Conservation (phyloP, 1,284 basidiomycete genomes). For the Moesziomyces antarcticus region DNA sequence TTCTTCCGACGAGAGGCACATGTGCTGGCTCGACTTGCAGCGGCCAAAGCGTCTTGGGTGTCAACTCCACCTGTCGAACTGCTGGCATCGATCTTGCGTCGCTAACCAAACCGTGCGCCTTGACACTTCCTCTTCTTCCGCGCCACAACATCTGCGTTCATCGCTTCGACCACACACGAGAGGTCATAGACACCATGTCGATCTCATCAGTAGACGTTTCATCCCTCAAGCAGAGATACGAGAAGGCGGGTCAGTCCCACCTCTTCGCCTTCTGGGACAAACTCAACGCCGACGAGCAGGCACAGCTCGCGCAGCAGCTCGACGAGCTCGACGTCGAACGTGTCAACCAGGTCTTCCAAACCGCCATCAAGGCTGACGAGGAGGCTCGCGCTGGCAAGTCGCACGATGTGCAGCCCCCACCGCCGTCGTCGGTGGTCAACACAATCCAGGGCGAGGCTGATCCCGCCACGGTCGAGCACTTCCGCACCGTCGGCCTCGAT, state of each 20-base stretch:
- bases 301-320: constrained; percentile 79
- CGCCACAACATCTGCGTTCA: neutral
- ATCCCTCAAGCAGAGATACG: constrained; percentile 57
- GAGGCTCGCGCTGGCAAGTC: constrained; percentile 70
- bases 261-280: constrained; percentile 86
- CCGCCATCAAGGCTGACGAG: constrained; percentile 79
- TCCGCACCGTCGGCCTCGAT: constrained; percentile 76
- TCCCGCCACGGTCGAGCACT: constrained; percentile 70
- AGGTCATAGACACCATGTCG: constrained; percentile 15
- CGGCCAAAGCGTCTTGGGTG: no score
- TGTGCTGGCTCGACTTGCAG: neutral
- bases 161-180: neutral
- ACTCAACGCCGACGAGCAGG: constrained; percentile 77
- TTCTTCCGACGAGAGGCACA: constrained; percentile 23
- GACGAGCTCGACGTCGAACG: constrained; percentile 84
- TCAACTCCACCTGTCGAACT: neutral
- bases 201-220: constrained; percentile 35
- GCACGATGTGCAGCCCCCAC: constrained; percentile 61
- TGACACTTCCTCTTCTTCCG: neutral
- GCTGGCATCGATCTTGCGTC: neutral
- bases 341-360: constrained; percentile 87
- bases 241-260: constrained; percentile 85
- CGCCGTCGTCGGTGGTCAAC: constrained; percentile 46
- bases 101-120: no score
- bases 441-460: constrained; percentile 54